Evolutionary conservation across 306 rosid species (phyloP).

Genomic region (Begonia loranthoides): DNA sequence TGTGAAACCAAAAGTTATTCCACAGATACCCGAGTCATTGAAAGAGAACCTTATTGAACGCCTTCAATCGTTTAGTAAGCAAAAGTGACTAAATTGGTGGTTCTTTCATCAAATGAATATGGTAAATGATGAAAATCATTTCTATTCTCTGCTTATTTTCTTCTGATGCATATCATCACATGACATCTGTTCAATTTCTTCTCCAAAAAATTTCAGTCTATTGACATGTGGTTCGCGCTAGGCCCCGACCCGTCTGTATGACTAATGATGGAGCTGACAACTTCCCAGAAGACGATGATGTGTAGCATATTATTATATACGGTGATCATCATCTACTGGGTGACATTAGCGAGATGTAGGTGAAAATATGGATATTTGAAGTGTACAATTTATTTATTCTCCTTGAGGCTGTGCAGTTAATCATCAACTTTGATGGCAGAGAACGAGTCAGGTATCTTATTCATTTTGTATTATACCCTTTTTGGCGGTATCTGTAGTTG

Average conservation of each 20-base stretch:
- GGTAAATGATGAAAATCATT: slow-evolving; percentile 3
- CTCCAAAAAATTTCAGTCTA: neutral
- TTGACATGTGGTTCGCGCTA: neutral
- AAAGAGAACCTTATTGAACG: slow-evolving; percentile 41
- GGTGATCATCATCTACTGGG: slow-evolving; percentile 1
- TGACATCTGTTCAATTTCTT: too few species aligned
- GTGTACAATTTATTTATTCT: slow-evolving; percentile 22
- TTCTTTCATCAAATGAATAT: slow-evolving; percentile 6
- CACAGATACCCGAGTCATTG: slow-evolving; percentile 57
- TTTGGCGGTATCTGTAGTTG: slow-evolving; percentile 8
- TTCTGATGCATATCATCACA: too few species aligned
- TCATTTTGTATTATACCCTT: slow-evolving; percentile 42
- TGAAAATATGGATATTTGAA: slow-evolving; percentile 14
- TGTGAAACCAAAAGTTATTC: slow-evolving; percentile 34
- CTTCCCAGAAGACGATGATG: neutral
- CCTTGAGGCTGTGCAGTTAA: slow-evolving; percentile 37
- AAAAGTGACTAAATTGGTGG: slow-evolving; percentile 20
- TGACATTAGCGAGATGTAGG: slow-evolving; percentile 11
- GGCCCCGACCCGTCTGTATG: neutral
- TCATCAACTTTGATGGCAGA: slow-evolving; percentile 18
- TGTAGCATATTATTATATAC: slow-evolving; percentile 3
- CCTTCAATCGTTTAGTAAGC: slow-evolving; percentile 43
- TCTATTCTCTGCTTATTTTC: slow-evolving; percentile 1
- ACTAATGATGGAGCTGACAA: neutral
- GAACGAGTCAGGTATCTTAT: slow-evolving; percentile 39